Percentiles rank a stretch among this genome's conserved stretches.
Evolutionary conservation across 1,284 basidiomycete genomes (phyloP).

Genomic region (Macrocybe sp.): DNA sequence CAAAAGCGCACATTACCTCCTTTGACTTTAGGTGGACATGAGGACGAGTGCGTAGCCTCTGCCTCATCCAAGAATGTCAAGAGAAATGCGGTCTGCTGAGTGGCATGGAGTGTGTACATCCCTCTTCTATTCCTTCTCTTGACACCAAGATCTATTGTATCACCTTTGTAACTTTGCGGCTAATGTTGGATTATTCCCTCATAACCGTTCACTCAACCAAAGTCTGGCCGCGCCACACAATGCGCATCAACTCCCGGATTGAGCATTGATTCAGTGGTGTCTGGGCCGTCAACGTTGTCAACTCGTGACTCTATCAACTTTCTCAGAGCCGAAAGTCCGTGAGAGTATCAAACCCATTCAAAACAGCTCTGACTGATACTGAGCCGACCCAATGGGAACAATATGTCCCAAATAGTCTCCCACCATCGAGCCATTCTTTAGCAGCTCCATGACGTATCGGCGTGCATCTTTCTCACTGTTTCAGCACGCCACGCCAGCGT

Average conservation of each 20-base stretch:
- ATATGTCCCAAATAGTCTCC: not conserved
- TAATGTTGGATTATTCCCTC: too few relatives aligned
- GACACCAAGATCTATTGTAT: too few relatives aligned
- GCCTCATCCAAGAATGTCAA: conserved; percentile 17
- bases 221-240: too few relatives aligned
- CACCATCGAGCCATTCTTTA: not conserved
- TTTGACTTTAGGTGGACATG: conserved; percentile 10
- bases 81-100: conserved; percentile 11
- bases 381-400: conserved; percentile 1
- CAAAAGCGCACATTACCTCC: conserved; percentile 18
- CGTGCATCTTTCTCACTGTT: not conserved
- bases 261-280: too few relatives aligned
- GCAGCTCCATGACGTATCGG: not conserved
- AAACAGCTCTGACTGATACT: not conserved
- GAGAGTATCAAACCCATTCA: not conserved
- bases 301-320: not conserved
- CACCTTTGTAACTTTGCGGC: too few relatives aligned
- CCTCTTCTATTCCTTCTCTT: conserved; percentile 3
- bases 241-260: too few relatives aligned
- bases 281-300: not conserved
- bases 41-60: conserved; percentile 18
- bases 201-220: too few relatives aligned
- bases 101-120: not conserved
- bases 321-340: not conserved
- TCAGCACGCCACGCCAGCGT: too few relatives aligned